Evolutionary conservation across 2,329 filamentous ascomycete species (phyloP).

Genomic region (Neurospora sp.): DNA sequence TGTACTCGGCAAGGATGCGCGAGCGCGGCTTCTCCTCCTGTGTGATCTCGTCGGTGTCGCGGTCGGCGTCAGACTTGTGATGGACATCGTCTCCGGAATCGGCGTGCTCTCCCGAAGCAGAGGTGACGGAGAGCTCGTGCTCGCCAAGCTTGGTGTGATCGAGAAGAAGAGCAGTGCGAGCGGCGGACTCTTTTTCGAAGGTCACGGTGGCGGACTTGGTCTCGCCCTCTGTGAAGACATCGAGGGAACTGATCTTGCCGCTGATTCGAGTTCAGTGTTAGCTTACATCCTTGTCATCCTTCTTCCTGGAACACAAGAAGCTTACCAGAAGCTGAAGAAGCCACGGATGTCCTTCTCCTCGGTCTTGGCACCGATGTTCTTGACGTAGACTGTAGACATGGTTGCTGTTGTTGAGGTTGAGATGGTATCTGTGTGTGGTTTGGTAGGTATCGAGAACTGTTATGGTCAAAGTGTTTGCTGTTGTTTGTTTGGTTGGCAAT

Average conservation of each 20-base stretch:
- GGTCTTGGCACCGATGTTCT: slow-evolving; percentile 75
- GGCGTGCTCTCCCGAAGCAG: slow-evolving; percentile 52
- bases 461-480: background rate
- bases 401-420: slow-evolving; percentile 16
- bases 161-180: slow-evolving; percentile 91
- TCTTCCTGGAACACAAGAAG: slow-evolving; percentile 1
- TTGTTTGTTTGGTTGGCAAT: background rate
- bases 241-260: slow-evolving; percentile 82
- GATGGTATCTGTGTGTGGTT: background rate
- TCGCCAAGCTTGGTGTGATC: slow-evolving; percentile 92
- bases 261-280: slow-evolving; percentile 31
- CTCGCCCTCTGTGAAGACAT: slow-evolving; percentile 58
- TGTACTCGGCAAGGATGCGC: slow-evolving; percentile 90
- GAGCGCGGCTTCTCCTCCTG: slow-evolving; percentile 96
- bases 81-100: slow-evolving; percentile 40
- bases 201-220: slow-evolving; percentile 81
- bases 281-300: background rate
- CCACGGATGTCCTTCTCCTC: slow-evolving; percentile 85
- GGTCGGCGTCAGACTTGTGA: slow-evolving; percentile 38
- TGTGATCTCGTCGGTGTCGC: slow-evolving; percentile 59
- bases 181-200: slow-evolving; percentile 94
- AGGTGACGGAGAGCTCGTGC: slow-evolving; percentile 68
- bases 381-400: slow-evolving; percentile 72
- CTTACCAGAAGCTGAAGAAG: slow-evolving; percentile 94
- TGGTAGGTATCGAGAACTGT: slow-evolving; percentile 1